phyloP scores from a whole-genome alignment of 2,329 filamentous ascomycete genomes.

The Botrytis fabae region DNA sequence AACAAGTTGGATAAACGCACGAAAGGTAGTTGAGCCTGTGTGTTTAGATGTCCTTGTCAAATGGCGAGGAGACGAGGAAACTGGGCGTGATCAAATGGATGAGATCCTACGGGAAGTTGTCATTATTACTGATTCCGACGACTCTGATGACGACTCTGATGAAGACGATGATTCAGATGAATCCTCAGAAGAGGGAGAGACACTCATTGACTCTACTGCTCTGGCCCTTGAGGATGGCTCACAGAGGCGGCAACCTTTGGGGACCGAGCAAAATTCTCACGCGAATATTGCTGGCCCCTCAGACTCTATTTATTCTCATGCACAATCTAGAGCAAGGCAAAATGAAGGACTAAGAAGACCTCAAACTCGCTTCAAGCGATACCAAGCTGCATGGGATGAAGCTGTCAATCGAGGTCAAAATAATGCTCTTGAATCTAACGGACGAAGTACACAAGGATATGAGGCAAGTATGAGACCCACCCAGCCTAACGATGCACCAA shows the following conservation, averaged over 20 bases:
- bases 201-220: slow-evolving; percentile 28
- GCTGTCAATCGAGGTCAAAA: slow-evolving; percentile 36
- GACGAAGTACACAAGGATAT: slow-evolving; percentile 3
- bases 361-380: slow-evolving; percentile 40
- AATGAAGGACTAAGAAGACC: slow-evolving; percentile 25
- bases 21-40: slow-evolving; percentile 59
- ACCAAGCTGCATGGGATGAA: slow-evolving; percentile 42
- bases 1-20: slow-evolving; percentile 58
- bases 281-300: neutral
- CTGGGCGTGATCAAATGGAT: slow-evolving; percentile 65
- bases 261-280: neutral
- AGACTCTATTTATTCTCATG: neutral
- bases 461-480: slow-evolving; percentile 23
- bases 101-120: slow-evolving; percentile 67
- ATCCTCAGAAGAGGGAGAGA: slow-evolving; percentile 30
- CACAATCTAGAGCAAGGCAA: slow-evolving; percentile 11
- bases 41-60: slow-evolving; percentile 67
- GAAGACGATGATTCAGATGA: slow-evolving; percentile 28
- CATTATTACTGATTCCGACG: slow-evolving; percentile 51
- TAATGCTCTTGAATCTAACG: neutral
- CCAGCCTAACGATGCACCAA: slow-evolving; percentile 2
- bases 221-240: slow-evolving; percentile 24
- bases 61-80: slow-evolving; percentile 72
- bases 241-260: slow-evolving; percentile 15
- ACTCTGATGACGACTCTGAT: slow-evolving; percentile 27